Percentiles rank a stretch among this genome's conserved stretches.
phyloP scores from a whole-genome alignment of 805 yeast species.

The Saturnispora halmiae region DNA sequence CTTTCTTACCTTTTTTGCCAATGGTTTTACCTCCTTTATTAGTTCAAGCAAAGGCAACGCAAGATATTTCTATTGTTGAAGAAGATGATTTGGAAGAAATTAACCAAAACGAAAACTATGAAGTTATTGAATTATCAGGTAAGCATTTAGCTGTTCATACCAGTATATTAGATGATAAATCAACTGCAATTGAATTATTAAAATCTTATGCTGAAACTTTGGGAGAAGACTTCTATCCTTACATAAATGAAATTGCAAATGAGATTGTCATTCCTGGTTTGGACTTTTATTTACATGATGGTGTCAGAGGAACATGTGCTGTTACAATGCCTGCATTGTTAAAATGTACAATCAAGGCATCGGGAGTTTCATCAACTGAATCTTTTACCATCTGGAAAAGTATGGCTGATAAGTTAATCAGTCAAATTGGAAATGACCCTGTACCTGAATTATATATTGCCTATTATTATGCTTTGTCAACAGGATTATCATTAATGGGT shows the following conservation, averaged over 20 bases:
- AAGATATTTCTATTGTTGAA: constrained; percentile 81
- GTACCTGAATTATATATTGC: constrained; percentile 74
- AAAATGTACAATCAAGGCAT: constrained; percentile 48
- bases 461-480: constrained; percentile 63
- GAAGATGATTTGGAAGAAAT: constrained; percentile 79
- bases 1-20: constrained; percentile 75
- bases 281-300: constrained; percentile 87
- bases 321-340: constrained; percentile 71
- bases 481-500: constrained; percentile 61
- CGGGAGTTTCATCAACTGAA: constrained; percentile 47
- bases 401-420: constrained; percentile 57
- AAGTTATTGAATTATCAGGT: constrained; percentile 82
- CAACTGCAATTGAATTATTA: constrained; percentile 80
- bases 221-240: constrained; percentile 74
- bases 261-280: constrained; percentile 83
- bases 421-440: constrained; percentile 67
- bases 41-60: constrained; percentile 78
- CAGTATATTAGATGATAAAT: constrained; percentile 88
- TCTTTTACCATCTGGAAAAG: constrained; percentile 64
- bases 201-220: constrained; percentile 78
- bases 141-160: constrained; percentile 93
- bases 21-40: constrained; percentile 85
- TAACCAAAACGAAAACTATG: constrained; percentile 88
- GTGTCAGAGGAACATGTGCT: constrained; percentile 88
- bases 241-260: constrained; percentile 65